A percentile compares a stretch with the other conserved stretches of the same genome.
Evolutionary conservation across 371 early-diverging fungal species (phyloP).

Genomic region (Saksenaea vasiformis): DNA sequence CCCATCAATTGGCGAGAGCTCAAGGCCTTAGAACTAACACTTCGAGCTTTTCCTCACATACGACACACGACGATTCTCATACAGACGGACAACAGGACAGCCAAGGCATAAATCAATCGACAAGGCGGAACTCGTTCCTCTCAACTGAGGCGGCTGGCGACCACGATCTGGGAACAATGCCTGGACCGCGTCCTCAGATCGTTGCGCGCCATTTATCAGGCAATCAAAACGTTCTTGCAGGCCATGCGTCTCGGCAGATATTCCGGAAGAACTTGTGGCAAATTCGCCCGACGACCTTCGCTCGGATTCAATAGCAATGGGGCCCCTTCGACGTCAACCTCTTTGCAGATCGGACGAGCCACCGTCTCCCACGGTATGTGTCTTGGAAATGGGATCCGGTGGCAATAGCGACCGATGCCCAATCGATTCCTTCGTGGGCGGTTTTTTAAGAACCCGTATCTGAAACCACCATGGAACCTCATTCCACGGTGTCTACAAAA

Average conservation of each 20-base stretch:
- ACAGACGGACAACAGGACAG: conserved; percentile 30
- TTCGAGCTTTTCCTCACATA: conserved; percentile 12
- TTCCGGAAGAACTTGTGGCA: conserved; percentile 22
- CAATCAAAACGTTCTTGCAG: conserved; percentile 12
- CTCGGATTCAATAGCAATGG: conserved; percentile 10
- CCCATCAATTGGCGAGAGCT: conserved; percentile 32
- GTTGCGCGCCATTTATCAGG: conserved; percentile 29
- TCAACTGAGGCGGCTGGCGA: conserved; percentile 17
- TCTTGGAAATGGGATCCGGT: conserved; percentile 18
- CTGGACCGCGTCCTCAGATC: conserved; percentile 11
- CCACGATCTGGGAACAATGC: conserved; percentile 22
- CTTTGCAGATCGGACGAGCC: conserved; percentile 24
- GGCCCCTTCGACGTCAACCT: conserved; percentile 22
- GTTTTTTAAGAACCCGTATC: background rate
- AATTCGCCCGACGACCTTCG: conserved; percentile 8
- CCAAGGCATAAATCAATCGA: conserved; percentile 27
- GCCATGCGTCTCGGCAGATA: conserved; percentile 13
- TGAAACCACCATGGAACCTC: conserved; percentile 15
- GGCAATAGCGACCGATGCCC: background rate
- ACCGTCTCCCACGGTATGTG: conserved; percentile 17
- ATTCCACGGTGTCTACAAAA: background rate
- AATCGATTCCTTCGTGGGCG: background rate
- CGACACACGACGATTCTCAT: conserved; percentile 17
- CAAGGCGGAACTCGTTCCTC: conserved; percentile 29
- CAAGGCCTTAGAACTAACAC: conserved; percentile 15